Conservation (phyloP, 1,284 basidiomycete species). For the Salmacisia buchloeana region DNA sequence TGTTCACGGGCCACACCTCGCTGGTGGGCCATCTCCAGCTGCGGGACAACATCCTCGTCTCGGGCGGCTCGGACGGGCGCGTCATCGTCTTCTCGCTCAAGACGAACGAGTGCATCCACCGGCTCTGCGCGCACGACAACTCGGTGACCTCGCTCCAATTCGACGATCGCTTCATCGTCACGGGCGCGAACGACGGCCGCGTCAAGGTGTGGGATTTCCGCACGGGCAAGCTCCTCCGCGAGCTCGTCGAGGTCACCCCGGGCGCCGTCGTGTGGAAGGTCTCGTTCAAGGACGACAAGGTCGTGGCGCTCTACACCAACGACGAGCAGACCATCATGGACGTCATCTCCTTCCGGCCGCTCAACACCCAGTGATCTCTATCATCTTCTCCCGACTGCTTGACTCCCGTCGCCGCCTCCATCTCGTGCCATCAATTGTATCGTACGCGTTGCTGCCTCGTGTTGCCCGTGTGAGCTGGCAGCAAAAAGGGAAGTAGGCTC, state of each 20-base stretch:
- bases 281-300: conserved; percentile 69
- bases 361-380: too few relatives aligned
- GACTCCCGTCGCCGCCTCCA: too few relatives aligned
- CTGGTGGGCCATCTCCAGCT: conserved; percentile 91
- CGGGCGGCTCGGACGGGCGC: conserved; percentile 87
- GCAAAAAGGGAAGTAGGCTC: too few relatives aligned
- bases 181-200: conserved; percentile 80
- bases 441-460: too few relatives aligned
- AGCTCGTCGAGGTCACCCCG: conserved; percentile 44
- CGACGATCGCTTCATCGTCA: conserved; percentile 57
- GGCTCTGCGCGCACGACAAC: conserved; percentile 66
- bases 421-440: too few relatives aligned
- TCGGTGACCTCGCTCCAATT: conserved; percentile 86
- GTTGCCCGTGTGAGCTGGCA: too few relatives aligned
- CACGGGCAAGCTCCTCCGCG: conserved; percentile 42
- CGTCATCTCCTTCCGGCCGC: conserved; percentile 55
- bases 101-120: conserved; percentile 56
- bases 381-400: too few relatives aligned
- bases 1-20: conserved; percentile 86
- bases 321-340: conserved; percentile 83
- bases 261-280: conserved; percentile 82
- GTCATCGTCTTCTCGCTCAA: conserved; percentile 80
- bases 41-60: conserved; percentile 66
- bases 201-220: conserved; percentile 70
- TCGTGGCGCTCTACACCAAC: conserved; percentile 75